Conservation (phyloP, 306 rosid genomes). For the Prunus davidiana region DNA sequence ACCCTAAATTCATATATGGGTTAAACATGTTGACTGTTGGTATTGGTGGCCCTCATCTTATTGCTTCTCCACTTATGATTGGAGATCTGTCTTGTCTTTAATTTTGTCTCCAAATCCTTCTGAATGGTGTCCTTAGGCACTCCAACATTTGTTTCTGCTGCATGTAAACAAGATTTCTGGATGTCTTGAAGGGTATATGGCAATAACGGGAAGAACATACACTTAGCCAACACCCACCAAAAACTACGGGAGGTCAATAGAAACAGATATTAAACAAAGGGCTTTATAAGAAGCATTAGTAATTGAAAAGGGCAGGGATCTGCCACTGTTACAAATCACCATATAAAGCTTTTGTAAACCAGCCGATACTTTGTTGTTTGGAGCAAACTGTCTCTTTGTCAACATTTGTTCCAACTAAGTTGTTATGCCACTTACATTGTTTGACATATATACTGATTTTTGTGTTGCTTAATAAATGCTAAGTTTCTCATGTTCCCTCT, state of each 20-base stretch:
- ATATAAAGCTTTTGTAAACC: not conserved
- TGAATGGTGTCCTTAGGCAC: not conserved
- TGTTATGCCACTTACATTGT: not conserved
- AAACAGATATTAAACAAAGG: not conserved
- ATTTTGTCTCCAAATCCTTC: not conserved
- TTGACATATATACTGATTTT: not conserved
- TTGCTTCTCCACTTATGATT: not conserved
- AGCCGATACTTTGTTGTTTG: not conserved
- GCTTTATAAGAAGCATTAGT: not conserved
- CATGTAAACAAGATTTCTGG: not conserved
- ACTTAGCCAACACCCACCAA: not conserved
- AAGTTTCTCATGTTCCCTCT: not conserved
- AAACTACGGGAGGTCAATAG: not conserved
- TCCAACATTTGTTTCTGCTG: not conserved
- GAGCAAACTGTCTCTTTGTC: not conserved
- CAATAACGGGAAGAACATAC: not conserved
- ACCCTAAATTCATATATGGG: too few relatives aligned
- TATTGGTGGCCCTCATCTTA: not conserved
- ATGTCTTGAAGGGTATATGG: not conserved
- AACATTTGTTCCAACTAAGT: not conserved
- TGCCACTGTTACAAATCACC: not conserved
- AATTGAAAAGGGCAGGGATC: not conserved
- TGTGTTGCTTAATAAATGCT: not conserved
- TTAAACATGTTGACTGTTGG: not conserved
- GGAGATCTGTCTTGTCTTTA: not conserved